These are phyloP conservation scores for Aspergillus hancockii DNA, from an alignment of 495 filamentous ascomycete species.

Conservation along the genomic window DNA sequence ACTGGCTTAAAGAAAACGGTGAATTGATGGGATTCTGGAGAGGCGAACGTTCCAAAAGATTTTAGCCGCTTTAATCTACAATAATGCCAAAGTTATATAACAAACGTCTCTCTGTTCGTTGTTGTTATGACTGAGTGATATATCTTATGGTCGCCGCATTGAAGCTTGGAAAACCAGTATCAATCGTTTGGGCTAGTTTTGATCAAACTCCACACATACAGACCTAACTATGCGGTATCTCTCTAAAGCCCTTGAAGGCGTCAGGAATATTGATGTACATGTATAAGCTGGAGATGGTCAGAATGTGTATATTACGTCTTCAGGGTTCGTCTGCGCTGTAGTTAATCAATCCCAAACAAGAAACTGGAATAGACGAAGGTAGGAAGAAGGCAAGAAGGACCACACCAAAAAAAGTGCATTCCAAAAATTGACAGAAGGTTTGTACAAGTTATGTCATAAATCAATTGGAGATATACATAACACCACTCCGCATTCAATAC, in stretches of 20 bases:
- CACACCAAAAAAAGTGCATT: not conserved
- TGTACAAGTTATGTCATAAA: slow-evolving; percentile 1
- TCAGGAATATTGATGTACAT: not conserved
- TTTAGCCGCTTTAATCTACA: slow-evolving; percentile 24
- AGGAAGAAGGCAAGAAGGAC: not conserved
- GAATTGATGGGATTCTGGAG: slow-evolving; percentile 70
- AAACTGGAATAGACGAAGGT: not conserved
- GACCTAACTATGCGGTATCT: not conserved
- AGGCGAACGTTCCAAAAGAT: slow-evolving; percentile 52
- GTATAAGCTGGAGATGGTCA: not conserved
- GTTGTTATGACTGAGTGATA: not conserved
- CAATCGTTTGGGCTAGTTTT: not conserved
- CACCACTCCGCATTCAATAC: not conserved
- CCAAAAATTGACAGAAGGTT: not conserved
- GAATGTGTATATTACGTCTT: not conserved
- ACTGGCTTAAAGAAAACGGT: slow-evolving; percentile 71
- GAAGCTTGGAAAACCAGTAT: not conserved
- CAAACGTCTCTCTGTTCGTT: not conserved
- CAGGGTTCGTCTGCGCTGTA: not conserved
- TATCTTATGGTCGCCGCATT: not conserved
- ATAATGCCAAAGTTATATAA: not conserved
- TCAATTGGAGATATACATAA: not conserved
- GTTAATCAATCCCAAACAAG: not conserved
- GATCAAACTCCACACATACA: not conserved
- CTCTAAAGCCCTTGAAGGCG: not conserved